Conservation (phyloP, 1,139 yeast species). For the Yamadazyma friedrichii region DNA sequence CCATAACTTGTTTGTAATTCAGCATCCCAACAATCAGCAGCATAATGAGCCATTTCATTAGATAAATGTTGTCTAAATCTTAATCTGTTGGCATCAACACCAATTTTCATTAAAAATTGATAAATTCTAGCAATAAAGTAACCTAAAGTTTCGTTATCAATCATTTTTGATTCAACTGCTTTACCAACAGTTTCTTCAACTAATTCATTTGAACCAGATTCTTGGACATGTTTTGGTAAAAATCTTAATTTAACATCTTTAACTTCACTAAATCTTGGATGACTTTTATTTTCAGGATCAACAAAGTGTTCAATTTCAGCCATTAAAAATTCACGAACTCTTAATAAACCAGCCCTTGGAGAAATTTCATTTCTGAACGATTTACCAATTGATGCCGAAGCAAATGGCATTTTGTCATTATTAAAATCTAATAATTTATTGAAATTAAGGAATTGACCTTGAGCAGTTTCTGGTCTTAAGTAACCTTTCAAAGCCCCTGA, state of each 20-base stretch:
- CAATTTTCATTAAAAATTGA: constrained; percentile 79
- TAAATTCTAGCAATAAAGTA: constrained; percentile 94
- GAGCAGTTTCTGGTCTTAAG: constrained; percentile 98
- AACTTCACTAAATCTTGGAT: constrained; percentile 75
- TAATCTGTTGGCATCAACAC: constrained; percentile 78
- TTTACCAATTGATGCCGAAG: constrained; percentile 97
- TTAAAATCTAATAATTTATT: constrained; percentile 90
- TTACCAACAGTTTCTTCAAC: constrained; percentile 74
- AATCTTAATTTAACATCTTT: constrained; percentile 71
- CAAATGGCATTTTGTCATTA: constrained; percentile 97
- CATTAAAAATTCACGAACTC: constrained; percentile 98
- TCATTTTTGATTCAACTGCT: constrained; percentile 83
- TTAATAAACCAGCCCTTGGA: constrained; percentile 94
- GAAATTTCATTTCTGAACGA: constrained; percentile 98
- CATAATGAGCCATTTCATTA: constrained; percentile 99
- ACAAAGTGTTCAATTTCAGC: constrained; percentile 99
- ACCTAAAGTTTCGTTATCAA: constrained; percentile 96
- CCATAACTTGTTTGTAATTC: constrained; percentile 95
- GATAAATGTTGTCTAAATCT: constrained; percentile 98
- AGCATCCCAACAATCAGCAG: constrained; percentile 99
- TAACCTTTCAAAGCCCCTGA: constrained; percentile 95
- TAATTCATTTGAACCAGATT: constrained; percentile 74
- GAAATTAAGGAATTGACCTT: constrained; percentile 97
- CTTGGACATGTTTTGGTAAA: constrained; percentile 84
- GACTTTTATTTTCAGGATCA: constrained; percentile 85